phyloP scores from a whole-genome alignment of 805 yeast genomes.

The Ogataea degrootiae region DNA sequence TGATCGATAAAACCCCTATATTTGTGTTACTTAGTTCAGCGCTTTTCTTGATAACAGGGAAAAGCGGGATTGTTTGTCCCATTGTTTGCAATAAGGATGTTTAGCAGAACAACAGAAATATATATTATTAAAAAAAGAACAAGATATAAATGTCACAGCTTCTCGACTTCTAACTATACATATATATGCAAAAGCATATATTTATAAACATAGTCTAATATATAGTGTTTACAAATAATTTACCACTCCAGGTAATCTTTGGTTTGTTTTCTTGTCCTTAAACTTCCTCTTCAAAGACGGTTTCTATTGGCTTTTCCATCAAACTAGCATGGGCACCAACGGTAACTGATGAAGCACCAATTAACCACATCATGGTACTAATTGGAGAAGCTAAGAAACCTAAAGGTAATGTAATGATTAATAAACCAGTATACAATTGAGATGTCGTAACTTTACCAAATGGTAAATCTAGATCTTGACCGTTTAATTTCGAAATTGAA shows the following conservation, averaged over 20 bases:
- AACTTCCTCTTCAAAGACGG: slow-evolving; percentile 81
- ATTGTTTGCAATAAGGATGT: too few relatives aligned
- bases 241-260: neutral
- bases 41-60: too few relatives aligned
- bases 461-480: slow-evolving; percentile 77
- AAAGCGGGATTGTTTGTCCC: too few relatives aligned
- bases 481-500: slow-evolving; percentile 75
- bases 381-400: slow-evolving; percentile 41
- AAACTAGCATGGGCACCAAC: slow-evolving; percentile 89
- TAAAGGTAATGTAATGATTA: slow-evolving; percentile 56
- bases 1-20: too few relatives aligned
- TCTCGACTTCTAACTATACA: too few relatives aligned
- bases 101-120: too few relatives aligned
- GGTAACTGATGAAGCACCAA: slow-evolving; percentile 86
- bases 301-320: slow-evolving; percentile 96
- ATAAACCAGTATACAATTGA: slow-evolving; percentile 84
- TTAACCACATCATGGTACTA: slow-evolving; percentile 90
- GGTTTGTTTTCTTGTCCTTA: slow-evolving; percentile 11
- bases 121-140: too few relatives aligned
- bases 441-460: slow-evolving; percentile 71
- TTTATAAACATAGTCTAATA: too few relatives aligned
- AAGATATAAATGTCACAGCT: too few relatives aligned
- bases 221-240: too few relatives aligned
- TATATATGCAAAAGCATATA: too few relatives aligned
- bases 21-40: too few relatives aligned